Evolutionary conservation across 1,284 basidiomycete genomes (phyloP).

Genomic region (Chiua sp.): DNA sequence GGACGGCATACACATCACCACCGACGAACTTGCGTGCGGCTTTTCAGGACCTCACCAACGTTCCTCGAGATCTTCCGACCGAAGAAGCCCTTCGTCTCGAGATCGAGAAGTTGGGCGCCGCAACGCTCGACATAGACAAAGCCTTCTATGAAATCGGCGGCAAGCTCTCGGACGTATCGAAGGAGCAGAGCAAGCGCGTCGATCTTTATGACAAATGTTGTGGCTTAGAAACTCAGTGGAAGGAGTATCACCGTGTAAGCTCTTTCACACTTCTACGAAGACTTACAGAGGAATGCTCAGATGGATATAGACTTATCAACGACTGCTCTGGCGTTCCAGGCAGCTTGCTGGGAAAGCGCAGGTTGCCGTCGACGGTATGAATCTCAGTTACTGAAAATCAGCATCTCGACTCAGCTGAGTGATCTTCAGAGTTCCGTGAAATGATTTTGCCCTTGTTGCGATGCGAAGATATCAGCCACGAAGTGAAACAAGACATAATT

Average conservation of each 20-base stretch:
- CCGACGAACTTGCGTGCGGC: not conserved
- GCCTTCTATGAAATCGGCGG: constrained; percentile 18
- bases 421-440: constrained; percentile 19
- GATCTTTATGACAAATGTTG: constrained; percentile 19
- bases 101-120: constrained; percentile 19
- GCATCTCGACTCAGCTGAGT: not conserved
- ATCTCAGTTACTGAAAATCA: not conserved
- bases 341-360: constrained; percentile 28
- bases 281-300: not conserved
- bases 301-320: constrained; percentile 15
- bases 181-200: constrained; percentile 8
- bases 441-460: constrained; percentile 18
- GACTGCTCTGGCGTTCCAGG: constrained; percentile 26
- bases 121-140: constrained; percentile 22
- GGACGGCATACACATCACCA: not conserved
- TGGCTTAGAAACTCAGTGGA: constrained; percentile 19
- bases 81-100: constrained; percentile 20
- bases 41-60: constrained; percentile 1
- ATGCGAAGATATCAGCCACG: constrained; percentile 2
- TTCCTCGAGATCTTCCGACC: constrained; percentile 11
- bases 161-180: not conserved
- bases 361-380: constrained; percentile 20
- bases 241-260: constrained; percentile 18
- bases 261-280: not conserved
- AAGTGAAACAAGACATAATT: constrained; percentile 22